Percentiles rank a stretch among this genome's conserved stretches.
Evolutionary conservation across 1,284 basidiomycete species (phyloP).

Genomic region (Boletus mariae): DNA sequence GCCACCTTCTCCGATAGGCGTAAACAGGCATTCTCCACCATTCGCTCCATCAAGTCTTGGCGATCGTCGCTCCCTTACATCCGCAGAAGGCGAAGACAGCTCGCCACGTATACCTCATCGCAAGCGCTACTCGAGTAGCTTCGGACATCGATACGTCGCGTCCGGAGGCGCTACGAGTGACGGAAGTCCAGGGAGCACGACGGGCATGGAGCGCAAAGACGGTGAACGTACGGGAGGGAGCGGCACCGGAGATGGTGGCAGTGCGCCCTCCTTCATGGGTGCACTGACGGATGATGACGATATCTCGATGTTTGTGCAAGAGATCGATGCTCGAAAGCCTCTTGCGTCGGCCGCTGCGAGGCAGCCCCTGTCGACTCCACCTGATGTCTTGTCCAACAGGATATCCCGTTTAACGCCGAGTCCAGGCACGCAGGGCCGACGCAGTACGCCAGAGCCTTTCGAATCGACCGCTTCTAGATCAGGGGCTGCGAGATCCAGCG

Average conservation of each 20-base stretch:
- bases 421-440: constrained; percentile 3
- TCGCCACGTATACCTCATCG: constrained; percentile 34
- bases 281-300: constrained; percentile 67
- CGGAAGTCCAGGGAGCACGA: constrained; percentile 33
- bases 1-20: constrained; percentile 43
- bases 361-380: constrained; percentile 8
- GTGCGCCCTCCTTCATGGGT: constrained; percentile 41
- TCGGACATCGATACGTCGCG: constrained; percentile 60
- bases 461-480: constrained; percentile 4
- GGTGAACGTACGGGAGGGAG: constrained; percentile 13
- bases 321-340: constrained; percentile 66
- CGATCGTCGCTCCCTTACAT: constrained; percentile 38
- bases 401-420: constrained; percentile 1
- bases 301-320: constrained; percentile 69
- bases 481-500: background rate
- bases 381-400: background rate
- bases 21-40: constrained; percentile 42
- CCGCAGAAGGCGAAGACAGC: constrained; percentile 32
- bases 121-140: constrained; percentile 66
- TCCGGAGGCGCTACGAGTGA: constrained; percentile 41
- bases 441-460: background rate
- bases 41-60: constrained; percentile 48
- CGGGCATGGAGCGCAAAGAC: constrained; percentile 25
- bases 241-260: constrained; percentile 6
- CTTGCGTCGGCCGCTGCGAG: constrained; percentile 32